Evolutionary conservation across 1,284 basidiomycete species (phyloP).

Genomic region (Pterulicium gracile): DNA sequence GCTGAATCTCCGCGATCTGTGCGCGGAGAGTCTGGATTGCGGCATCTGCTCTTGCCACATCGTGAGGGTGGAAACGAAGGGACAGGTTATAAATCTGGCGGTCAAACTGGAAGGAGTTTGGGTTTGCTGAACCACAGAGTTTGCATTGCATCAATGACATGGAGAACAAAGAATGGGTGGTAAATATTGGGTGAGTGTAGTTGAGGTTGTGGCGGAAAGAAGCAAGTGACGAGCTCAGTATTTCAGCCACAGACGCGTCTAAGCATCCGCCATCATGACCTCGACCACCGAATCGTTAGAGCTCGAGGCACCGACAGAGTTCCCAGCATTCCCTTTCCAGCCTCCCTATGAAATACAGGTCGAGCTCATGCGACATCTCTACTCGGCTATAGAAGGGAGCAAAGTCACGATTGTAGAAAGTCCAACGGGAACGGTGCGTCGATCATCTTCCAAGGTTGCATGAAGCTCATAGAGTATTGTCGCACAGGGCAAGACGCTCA

Average conservation of each 20-base stretch:
- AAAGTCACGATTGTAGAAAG: slow-evolving; percentile 79
- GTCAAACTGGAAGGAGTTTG: too few relatives aligned
- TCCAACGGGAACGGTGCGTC: slow-evolving; percentile 71
- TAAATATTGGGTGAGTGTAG: too few relatives aligned
- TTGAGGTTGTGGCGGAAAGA: too few relatives aligned
- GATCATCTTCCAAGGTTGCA: not conserved
- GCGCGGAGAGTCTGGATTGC: too few relatives aligned
- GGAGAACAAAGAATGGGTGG: too few relatives aligned
- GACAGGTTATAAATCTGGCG: too few relatives aligned
- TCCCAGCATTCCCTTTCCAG: slow-evolving; percentile 72
- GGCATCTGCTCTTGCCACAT: too few relatives aligned
- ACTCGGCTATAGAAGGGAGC: slow-evolving; percentile 64
- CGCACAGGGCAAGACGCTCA: slow-evolving; percentile 74
- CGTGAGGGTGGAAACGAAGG: too few relatives aligned
- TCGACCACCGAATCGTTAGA: slow-evolving; percentile 22
- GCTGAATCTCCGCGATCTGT: too few relatives aligned
- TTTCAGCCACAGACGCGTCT: not conserved
- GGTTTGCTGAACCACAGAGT: too few relatives aligned
- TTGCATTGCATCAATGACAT: too few relatives aligned
- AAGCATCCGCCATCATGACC: not conserved
- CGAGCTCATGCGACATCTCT: slow-evolving; percentile 84
- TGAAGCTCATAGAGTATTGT: slow-evolving; percentile 4
- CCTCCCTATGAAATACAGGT: slow-evolving; percentile 83
- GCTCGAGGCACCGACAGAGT: slow-evolving; percentile 53
- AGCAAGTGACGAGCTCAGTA: too few relatives aligned